phyloP scores from a whole-genome alignment of 768 basidiomycete species.

The Zangia roseola region DNA sequence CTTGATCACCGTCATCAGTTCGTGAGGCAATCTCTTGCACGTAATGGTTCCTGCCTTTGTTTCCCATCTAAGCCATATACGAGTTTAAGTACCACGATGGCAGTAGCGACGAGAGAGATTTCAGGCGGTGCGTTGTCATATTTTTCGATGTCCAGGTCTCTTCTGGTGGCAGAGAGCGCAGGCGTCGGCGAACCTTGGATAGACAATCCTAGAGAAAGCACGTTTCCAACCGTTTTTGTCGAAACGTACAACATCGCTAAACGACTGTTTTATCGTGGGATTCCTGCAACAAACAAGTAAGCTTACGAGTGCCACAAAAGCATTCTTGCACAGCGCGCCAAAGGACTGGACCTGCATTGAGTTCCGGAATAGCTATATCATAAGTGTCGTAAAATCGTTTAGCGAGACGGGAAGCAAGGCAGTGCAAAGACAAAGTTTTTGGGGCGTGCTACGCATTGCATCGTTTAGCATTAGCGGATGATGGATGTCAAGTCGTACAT shows the following conservation, averaged over 20 bases:
- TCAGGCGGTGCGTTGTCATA: slow-evolving; percentile 71
- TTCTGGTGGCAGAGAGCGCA: slow-evolving; percentile 34
- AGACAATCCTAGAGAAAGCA: slow-evolving; percentile 58
- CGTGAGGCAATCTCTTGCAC: slow-evolving; percentile 1
- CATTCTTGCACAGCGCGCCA: slow-evolving; percentile 67
- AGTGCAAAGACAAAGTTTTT: slow-evolving; percentile 53
- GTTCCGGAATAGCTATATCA: slow-evolving; percentile 65
- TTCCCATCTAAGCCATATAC: slow-evolving; percentile 80
- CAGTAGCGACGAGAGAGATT: slow-evolving; percentile 54
- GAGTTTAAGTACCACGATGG: slow-evolving; percentile 77
- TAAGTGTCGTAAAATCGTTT: slow-evolving; percentile 51
- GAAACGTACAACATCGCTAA: slow-evolving; percentile 61
- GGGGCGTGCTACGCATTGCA: slow-evolving; percentile 59
- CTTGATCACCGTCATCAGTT: slow-evolving; percentile 31
- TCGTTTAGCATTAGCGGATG: slow-evolving; percentile 13
- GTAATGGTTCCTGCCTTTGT: slow-evolving; percentile 43
- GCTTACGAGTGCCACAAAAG: slow-evolving; percentile 76
- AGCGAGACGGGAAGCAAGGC: slow-evolving; percentile 60
- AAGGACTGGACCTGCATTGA: slow-evolving; percentile 71
- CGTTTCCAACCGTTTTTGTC: slow-evolving; percentile 56
- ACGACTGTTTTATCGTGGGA: background rate
- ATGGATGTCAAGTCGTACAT: slow-evolving; percentile 39
- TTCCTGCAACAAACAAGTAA: background rate
- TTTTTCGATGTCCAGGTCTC: slow-evolving; percentile 44
- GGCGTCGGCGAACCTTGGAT: slow-evolving; percentile 56